Evolutionary conservation across 352 stramenopile species (phyloP), one percentile per base, ranked within the genome.

Genomic region (Pythium guiyangense): DNA sequence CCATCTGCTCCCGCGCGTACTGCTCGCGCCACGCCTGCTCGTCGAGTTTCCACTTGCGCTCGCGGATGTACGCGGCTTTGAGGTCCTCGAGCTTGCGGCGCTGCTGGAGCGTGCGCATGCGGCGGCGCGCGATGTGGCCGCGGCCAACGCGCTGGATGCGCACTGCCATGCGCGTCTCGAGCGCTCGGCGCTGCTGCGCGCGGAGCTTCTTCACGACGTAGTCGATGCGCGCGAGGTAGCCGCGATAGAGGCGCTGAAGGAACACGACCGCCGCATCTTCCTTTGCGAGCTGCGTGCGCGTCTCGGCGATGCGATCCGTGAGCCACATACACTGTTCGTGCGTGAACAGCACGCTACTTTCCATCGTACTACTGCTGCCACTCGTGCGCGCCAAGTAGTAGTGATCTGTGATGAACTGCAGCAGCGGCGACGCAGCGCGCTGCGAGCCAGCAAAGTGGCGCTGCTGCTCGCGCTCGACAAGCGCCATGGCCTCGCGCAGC

Each of bases 1-100:
- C 67, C 59, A 84, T 75, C 57, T 90, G 75, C 54, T 88, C 73
- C 0, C 74, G 66, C 63, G 42, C 42, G n/a, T 47, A 47, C 42
- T 47, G 42, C 42, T 88, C 73, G 0, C 72, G 64, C 63, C 74
- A 88, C 40, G 60, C 22, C 18, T 59, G 54, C 26, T 77, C 66
- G 40, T 89, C 71, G 26, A 79, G 67, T 48, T 89, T 87, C 55
- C 67, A 75, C 45, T 65, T 68, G 20, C 73, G 71, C 52, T 92
- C 82, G 10, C 73, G 68, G 20, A 92, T 65, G 42, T 92, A 88
- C 11, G 62, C 66, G 3, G 63, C 64, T 52, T 88, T 88, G 3
- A 86, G 57, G 40, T 79, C 73, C 11, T 75, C 73, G 2, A 73
- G 50, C 18, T 64, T 67, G 17, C 64, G 65, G 26, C 74, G 66